These are phyloP conservation scores for Clarkia xantiana DNA, from an alignment of 345 rosid genomes.

Conservation along the genomic window DNA sequence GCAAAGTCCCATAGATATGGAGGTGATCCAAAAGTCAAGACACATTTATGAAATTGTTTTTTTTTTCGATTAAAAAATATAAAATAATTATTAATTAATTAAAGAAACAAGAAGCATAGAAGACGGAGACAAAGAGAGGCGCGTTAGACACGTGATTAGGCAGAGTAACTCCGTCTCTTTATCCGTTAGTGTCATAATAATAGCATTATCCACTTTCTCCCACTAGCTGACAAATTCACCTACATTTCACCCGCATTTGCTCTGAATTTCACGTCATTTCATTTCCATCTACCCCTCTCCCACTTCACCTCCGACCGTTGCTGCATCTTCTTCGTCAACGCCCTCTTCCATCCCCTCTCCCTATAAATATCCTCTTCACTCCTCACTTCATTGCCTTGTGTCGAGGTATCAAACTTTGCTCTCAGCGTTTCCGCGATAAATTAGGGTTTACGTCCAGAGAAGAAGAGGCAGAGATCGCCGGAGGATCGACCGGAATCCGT, in stretches of 20 bases:
- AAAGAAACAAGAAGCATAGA: no score
- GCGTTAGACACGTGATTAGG: constrained; percentile 10
- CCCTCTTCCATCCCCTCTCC: background rate
- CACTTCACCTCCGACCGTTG: constrained; percentile 1
- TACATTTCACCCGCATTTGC: constrained; percentile 6
- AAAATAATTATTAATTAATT: background rate
- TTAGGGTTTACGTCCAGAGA: no score
- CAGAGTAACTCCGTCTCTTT: background rate
- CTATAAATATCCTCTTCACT: constrained; percentile 6
- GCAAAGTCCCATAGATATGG: no score
- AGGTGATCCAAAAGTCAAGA: no score
- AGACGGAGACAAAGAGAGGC: background rate
- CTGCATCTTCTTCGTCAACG: constrained; percentile 7
- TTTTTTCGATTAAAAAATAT: background rate
- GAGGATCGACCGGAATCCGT: no score
- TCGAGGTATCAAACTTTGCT: background rate
- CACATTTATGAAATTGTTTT: no score
- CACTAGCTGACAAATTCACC: no score
- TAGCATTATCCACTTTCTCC: no score
- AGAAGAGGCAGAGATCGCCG: no score
- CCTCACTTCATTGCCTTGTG: background rate
- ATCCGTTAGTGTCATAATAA: no score
- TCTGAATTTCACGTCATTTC: constrained; percentile 5
- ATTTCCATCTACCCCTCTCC: constrained; percentile 5
- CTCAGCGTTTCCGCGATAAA: no score